Evolutionary conservation across 1,284 basidiomycete species (phyloP), one percentile per base, ranked within the genome.

Genomic region (Ceratobasidium sp.): DNA sequence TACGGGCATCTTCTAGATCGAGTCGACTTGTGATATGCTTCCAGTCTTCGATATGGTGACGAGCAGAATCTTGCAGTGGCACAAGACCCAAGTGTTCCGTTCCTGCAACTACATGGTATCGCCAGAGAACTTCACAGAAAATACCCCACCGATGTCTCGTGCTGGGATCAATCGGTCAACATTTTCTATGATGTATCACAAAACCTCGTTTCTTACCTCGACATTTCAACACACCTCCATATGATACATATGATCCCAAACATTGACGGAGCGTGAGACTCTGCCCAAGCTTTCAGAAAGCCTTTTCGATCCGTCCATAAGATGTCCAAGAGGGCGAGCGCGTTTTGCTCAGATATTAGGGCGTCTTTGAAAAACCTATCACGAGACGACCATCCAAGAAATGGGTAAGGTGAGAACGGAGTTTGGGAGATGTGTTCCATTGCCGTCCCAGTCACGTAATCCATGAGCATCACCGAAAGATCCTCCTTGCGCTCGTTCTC

Each of bases 1-100:
- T 53, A 46, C 67, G 67, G 33, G 15, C 44, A 33, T 69, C 67
- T 2, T 69, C 67, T 2, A 69, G 49, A 55, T 69, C 67, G 26
- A 69, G 46, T 33, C 18, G 44, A 26, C 33, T 33, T 33, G 33
- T 39, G 9, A 40, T 42, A 20, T 42, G 18, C 40, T 9, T 9
- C 28, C 23, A 9, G 39, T 40, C 26, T 33, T 39, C 39, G 12
- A 13, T 64, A 20, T 33, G 26, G 4, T 10, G 18, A 15, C 12
- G 20, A 39, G 26, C 39, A 5, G 40, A n/a, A 33, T 13, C 40
- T 40, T 40, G 28, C 39, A 33, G 13, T 42, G 18, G 28, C 28
- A 39, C 26, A 23, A 40, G 12, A 9, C 23, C 39, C 18, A 9
- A 13, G n/a, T 64, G 26, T 15, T 64, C 61, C 5, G 26, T 64